Evolutionary conservation across 257 asterid species (phyloP).

Genomic region (Eucommia ulmoides): DNA sequence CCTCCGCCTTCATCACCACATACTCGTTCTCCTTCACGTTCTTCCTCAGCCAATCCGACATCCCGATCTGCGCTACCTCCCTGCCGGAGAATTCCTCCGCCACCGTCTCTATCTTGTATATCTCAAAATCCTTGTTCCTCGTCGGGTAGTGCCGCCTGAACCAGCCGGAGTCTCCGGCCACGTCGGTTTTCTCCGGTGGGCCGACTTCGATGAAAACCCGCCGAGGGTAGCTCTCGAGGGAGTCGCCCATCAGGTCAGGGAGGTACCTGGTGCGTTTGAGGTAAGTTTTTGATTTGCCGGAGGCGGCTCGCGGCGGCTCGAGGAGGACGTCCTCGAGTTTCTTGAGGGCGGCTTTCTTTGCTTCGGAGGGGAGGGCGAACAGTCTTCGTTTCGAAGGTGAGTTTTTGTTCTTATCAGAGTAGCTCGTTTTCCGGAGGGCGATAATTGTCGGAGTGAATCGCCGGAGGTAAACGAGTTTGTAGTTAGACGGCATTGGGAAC

Average conservation of each 20-base stretch:
- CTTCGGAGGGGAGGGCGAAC: conserved; percentile 4
- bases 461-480: conserved; percentile 6
- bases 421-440: conserved; percentile 9
- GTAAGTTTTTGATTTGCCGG: conserved; percentile 10
- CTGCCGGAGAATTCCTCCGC: conserved; percentile 4
- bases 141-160: conserved; percentile 51
- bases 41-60: conserved; percentile 27
- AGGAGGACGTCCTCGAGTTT: conserved; percentile 39
- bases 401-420: not conserved
- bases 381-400: conserved; percentile 1
- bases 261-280: conserved; percentile 43
- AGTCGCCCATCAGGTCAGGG: conserved; percentile 51
- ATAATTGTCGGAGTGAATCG: conserved; percentile 4
- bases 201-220: conserved; percentile 57
- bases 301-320: conserved; percentile 33
- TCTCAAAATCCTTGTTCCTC: conserved; percentile 49
- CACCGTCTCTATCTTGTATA: conserved; percentile 15
- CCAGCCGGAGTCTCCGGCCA: conserved; percentile 40
- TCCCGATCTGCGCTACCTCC: conserved; percentile 1
- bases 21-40: conserved; percentile 35
- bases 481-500: conserved; percentile 3
- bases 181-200: no score
- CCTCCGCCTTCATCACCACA: conserved; percentile 64
- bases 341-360: conserved; percentile 26
- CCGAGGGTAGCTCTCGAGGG: conserved; percentile 42